These are phyloP conservation scores for Skeletonema grethae DNA, from an alignment of 108 stramenopile species.

Conservation along the genomic window DNA sequence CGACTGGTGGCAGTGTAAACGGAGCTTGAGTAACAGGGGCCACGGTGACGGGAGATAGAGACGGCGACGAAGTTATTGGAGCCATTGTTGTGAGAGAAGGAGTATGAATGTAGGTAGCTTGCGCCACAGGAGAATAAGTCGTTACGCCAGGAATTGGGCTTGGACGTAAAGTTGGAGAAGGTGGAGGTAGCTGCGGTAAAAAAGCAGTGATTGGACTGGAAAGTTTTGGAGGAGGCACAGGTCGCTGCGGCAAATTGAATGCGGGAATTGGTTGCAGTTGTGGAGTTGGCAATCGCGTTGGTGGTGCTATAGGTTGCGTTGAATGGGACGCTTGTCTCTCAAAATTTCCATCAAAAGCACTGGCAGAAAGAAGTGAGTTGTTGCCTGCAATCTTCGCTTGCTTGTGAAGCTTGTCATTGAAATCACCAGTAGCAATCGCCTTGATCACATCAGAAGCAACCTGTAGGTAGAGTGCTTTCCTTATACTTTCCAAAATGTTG, in stretches of 20 bases:
- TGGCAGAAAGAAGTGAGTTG: background rate
- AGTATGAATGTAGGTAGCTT: background rate
- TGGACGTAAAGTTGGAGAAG: background rate
- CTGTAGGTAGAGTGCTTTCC: background rate
- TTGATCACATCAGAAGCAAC: background rate
- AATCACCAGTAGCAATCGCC: conserved; percentile 4
- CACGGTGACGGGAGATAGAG: background rate
- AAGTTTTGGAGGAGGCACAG: background rate
- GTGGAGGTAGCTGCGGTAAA: too few species aligned
- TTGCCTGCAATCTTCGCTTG: background rate
- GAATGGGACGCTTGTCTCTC: background rate
- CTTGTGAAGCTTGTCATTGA: conserved; percentile 2
- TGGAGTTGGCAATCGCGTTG: background rate
- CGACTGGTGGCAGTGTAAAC: conserved; percentile 13
- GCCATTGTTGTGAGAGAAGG: background rate
- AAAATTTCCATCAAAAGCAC: background rate
- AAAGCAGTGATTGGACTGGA: background rate
- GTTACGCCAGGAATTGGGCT: background rate
- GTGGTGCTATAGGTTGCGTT: background rate
- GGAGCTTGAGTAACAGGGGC: background rate
- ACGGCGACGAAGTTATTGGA: conserved; percentile 13
- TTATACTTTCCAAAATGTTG: background rate
- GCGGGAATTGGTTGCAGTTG: background rate
- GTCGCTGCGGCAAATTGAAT: too few species aligned
- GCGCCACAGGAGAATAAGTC: too few species aligned